Base-by-base conservation (phyloP, 495 filamentous ascomycete species). In the Penicillium lividum region DNA sequence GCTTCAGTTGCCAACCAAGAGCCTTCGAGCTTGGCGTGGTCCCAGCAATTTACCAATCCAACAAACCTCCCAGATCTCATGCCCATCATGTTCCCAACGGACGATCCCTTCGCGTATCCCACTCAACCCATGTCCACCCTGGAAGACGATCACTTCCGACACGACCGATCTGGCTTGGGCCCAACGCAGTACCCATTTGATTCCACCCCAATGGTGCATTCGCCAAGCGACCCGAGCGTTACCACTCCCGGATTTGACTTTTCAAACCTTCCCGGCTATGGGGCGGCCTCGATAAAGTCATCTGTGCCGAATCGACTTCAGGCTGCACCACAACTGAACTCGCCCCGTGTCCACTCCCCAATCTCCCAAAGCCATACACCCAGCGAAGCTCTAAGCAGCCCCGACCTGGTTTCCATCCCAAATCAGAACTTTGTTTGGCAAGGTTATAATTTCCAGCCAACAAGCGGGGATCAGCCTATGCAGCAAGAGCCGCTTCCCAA, bases 41-140 rank as follows among this genome's bases (percentile, higher is more conserved):
- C 70, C 4, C 73, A 74, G 40, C 70, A 67, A 43, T 71, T 72
- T 48, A 64, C 60, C 13, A 74, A 69, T 56, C 67, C 68, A 0
- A 60, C 62, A 63, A 75, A 68, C 27, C 70, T 95, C 22, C 82
- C 89, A 13, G 90, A 94, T 68, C 80, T 97, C 16, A 88, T 87
- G 70, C 84, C 88, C 10, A 88, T 96, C 73, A 97, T 97, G 91
- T 98, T 97, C 61, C 89, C 92, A 1, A 91, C 92, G 0, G 82
- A 85, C 27, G 92, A 98, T 67, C 91, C 93, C 0, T 93, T 97
- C 57, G 91, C 87, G 0, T 98, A 97, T 70, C 89, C 92, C 4
- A 90, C 87, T 63, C 91, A 92, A 65, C 90, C 92, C 2, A 83
- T 93, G 75, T 88, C 81, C 3, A 85, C 79, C 1, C 73, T 87